Conservation (phyloP, 106 monocot genomes). For the Acanthochlamys bracteata region DNA sequence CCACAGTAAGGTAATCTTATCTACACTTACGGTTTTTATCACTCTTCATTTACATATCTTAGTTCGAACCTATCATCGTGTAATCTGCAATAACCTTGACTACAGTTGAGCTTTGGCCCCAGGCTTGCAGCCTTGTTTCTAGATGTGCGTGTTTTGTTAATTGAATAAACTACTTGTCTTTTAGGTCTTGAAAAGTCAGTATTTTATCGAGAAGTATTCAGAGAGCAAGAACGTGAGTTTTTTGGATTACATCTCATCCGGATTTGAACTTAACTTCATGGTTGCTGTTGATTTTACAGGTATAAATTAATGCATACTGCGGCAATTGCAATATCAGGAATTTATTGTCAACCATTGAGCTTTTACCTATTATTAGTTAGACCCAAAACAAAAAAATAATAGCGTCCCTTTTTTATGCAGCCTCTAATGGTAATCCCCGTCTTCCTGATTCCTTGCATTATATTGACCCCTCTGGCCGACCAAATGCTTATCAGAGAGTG, state of each 20-base stretch:
- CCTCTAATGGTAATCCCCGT: constrained; percentile 97
- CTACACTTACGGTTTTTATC: too few relatives aligned
- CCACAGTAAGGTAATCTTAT: constrained; percentile 63
- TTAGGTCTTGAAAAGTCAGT: constrained; percentile 68
- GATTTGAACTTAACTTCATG: constrained; percentile 77
- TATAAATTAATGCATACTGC: constrained; percentile 1
- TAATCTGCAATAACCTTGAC: too few relatives aligned
- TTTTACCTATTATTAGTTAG: background rate
- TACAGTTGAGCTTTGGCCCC: too few relatives aligned
- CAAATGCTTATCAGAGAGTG: constrained; percentile 96
- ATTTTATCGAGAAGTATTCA: constrained; percentile 62
- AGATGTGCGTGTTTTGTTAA: too few relatives aligned
- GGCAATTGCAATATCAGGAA: background rate
- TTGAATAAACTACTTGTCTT: constrained; percentile 1
- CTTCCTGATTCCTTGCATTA: constrained; percentile 97
- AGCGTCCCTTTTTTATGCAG: constrained; percentile 25
- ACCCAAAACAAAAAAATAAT: background rate
- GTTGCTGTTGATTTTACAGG: constrained; percentile 63
- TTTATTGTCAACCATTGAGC: background rate
- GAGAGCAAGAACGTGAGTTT: constrained; percentile 54
- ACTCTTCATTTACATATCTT: too few relatives aligned
- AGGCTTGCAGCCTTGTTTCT: too few relatives aligned
- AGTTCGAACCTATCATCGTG: too few relatives aligned
- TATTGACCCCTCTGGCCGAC: constrained; percentile 87
- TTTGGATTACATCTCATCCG: constrained; percentile 81